Evolutionary conservation across 331 rosid species (phyloP), one percentile per base, ranked within the genome.

Genomic region (Stylosanthes scabra): DNA sequence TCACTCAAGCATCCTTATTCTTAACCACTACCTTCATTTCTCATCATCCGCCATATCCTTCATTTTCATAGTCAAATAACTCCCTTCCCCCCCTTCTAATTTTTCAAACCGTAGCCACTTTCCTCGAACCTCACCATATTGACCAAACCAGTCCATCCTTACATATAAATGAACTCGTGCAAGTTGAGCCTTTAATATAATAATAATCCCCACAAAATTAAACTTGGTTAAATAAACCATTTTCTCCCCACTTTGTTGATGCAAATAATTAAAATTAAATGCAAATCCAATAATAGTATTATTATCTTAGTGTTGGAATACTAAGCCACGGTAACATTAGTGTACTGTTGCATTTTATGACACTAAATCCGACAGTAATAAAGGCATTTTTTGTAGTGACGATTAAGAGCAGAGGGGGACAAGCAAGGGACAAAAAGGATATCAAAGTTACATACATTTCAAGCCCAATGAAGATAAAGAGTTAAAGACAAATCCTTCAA

Each of bases 361-460:
- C 0, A 20, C 25, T 20, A 20, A 20, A 20, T 20, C 25, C 25
- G n/a, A n/a, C n/a, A n/a, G n/a, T n/a, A 20, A 20, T 20, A 20
- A 20, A 1, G 1, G 25, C 25, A 20, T 20, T 20, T 20, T 20
- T 20, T 20, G 25, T 1, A 20, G 25, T 20, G 1, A 1, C 25
- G 1, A 20, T 60, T 88, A 83, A 83, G 85, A 75, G 63, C 84
- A 83, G 59, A 11, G 84, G 73, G 66, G 54, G 55, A 39, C 72
- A 61, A 28, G 75, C 39, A 65, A 59, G 68, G 82, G 76, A 45
- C 50, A 58, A 77, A 27, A 87, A 76, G 71, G 88, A 59, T 20
- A 74, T 92, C 47, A 90, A 88, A 54, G 97, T 93, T 2, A 90
- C 87, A n/a, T n/a, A n/a, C n/a, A 93, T 93, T 70, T 88, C 98